Base-by-base conservation (phyloP, 768 basidiomycete species). In the Myochromella boudieri region DNA sequence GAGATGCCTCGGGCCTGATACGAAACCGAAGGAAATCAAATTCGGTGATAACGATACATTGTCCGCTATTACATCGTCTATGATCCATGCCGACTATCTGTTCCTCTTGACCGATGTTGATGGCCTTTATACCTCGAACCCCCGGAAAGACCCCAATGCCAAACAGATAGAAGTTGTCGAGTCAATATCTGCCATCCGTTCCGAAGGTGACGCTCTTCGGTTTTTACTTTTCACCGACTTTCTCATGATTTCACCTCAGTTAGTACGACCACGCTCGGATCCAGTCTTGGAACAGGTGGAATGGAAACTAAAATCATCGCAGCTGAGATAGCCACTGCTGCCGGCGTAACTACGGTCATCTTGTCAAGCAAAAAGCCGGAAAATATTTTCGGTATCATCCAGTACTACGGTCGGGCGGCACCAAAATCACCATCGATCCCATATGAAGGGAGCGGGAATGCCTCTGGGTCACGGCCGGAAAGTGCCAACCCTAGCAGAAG, bases 291-390 rank as follows among this genome's bases (percentile, higher is more conserved):
- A 0, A 98, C 97, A 1, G 97, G 97, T 0, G 97, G 97, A 3
- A 98, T 98, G 97, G 94, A 97, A 67, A 99, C 97, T 2, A 99
- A 98, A 61, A 81, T 98, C 56, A 97, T 98, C 54, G 97, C 97
- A 1, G 95, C 97, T 0, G 97, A 99, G 60, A 92, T 99, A 24
- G 94, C 95, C 4, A 95, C 91, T 0, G 94, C 85, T 0, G 95
- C 95, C 0, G 97, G 97, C 6, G 93, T 95, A 25, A 84, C 90
- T 4, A 97, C 95, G 0, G 76, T 97, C 34, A 90, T 99, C 58
- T 84, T 86, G 37, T 87, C 90, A 17, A 94, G 91, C 67, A 87
- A 84, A 56, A 71, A 77, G 20, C 90, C 92, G 0, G 72, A 78
- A 37, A 80, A 78, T 58, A 84, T 98, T 48, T 77, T 89, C 55